Base-by-base conservation (phyloP, 108 stramenopile genomes). In the Cyclotella distinguenda region DNA sequence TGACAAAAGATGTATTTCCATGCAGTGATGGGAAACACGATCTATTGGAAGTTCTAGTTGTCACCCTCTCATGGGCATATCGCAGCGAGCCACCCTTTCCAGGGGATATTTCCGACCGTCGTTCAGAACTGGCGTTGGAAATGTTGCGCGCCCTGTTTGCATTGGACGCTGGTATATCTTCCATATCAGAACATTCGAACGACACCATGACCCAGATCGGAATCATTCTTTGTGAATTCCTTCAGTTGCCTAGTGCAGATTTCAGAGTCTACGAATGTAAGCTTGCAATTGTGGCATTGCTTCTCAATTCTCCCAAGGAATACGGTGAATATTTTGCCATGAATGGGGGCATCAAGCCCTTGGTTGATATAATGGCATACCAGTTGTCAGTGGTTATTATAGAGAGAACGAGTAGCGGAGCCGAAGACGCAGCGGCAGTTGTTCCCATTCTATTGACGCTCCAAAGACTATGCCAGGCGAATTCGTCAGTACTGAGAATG, bases 361-460 rank as follows among this genome's bases (percentile, higher is more conserved):
- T 86, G 43, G 39, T 83, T 27, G 58, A 59, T 12, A 80, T 86
- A 4, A 43, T 89, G 54, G 32, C 60, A 27, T 53, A 52, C 39
- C 90, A 92, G 49, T 63, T 89, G 12, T 53, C 80, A 3, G n/a
- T 60, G 3, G 70, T 84, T 8, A 68, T 92, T 19, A 60, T 79
- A 18, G 72, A 81, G 49, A 70, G 63, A 35, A 67, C 66, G 31
- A 35, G 19, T 22, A 70, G 59, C 27, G 40, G 43, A 21, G 50
- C 61, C 10, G 78, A 83, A 30, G 79, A 84, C 68, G 82, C 83
- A 38, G 52, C 82, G 19, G 84, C 79, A 9, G 70, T 89, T 32
- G 73, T 84, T 32, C 91, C 91, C 15, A 83, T 89, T n/a, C 60
- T 93, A 23, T 72, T 82, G 15, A 80, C 80, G 10, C 61, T 89